Conservation (phyloP, 441 rosid genomes). For the Sinapis alba region DNA sequence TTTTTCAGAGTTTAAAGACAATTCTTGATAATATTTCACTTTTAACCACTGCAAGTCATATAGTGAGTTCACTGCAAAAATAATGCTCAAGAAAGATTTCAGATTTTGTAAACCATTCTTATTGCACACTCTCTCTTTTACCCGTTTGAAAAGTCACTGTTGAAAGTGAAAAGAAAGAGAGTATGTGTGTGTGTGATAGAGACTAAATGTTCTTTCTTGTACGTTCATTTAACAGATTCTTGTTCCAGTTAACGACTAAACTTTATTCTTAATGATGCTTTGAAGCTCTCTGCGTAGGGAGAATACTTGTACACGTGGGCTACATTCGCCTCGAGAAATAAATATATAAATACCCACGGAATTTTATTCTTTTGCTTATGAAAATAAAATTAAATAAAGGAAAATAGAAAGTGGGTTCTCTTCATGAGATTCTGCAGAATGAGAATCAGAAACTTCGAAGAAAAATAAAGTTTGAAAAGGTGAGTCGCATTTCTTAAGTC, state of each 20-base stretch:
- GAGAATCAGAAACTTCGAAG: too few species aligned
- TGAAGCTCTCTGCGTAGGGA: constrained; percentile 37
- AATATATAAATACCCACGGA: constrained; percentile 34
- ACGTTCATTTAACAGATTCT: constrained; percentile 39
- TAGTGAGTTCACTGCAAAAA: not conserved
- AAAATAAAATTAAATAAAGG: too few species aligned
- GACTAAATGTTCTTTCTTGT: constrained; percentile 38
- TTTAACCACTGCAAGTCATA: constrained; percentile 9
- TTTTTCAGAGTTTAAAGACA: not conserved
- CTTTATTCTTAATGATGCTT: constrained; percentile 32
- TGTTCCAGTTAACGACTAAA: constrained; percentile 29
- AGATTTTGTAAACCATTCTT: not conserved
- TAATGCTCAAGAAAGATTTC: not conserved
- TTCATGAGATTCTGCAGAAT: too few species aligned
- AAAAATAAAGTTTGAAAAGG: too few species aligned
- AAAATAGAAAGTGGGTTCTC: too few species aligned
- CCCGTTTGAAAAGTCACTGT: constrained; percentile 12
- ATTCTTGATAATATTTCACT: not conserved
- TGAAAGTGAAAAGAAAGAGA: constrained; percentile 14
- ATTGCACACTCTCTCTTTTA: not conserved
- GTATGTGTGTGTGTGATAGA: constrained; percentile 12
- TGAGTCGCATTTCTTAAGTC: too few species aligned
- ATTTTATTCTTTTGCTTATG: not conserved
- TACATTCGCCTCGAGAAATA: constrained; percentile 27
- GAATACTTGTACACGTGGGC: constrained; percentile 35